Evolutionary conservation across 2,329 filamentous ascomycete genomes (phyloP).

Genomic region (Colletotrichum navitas): DNA sequence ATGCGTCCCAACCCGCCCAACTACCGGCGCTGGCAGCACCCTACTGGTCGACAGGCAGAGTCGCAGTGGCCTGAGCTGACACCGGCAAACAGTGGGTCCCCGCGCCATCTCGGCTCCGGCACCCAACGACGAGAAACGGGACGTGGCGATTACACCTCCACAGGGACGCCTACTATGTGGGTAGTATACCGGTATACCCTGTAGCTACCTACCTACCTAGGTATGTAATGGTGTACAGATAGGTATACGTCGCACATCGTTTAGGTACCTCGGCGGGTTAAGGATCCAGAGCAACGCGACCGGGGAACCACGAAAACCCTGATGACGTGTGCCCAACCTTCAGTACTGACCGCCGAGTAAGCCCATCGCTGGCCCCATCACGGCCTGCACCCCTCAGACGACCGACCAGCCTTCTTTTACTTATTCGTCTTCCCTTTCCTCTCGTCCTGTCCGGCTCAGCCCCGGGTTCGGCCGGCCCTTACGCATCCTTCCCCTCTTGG

Average conservation of each 20-base stretch:
- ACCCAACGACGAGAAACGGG: neutral
- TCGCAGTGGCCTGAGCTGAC: conserved; percentile 9
- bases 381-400: neutral
- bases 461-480: neutral
- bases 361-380: neutral
- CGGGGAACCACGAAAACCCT: neutral
- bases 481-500: neutral
- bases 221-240: too few species aligned
- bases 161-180: too few species aligned
- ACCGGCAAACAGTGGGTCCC: conserved; percentile 35
- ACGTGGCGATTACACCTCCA: neutral
- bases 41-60: too few species aligned
- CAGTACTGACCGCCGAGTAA: neutral
- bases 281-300: neutral
- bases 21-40: too few species aligned
- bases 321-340: conserved; percentile 30
- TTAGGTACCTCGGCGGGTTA: neutral
- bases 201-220: too few species aligned
- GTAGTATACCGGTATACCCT: too few species aligned
- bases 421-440: neutral
- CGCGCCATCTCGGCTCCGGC: conserved; percentile 35
- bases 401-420: conserved; percentile 1
- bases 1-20: conserved; percentile 2
- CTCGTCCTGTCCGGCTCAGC: neutral
- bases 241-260: too few species aligned